Conservation (phyloP, 306 rosid genomes). For the Ziziphus jujuba region DNA sequence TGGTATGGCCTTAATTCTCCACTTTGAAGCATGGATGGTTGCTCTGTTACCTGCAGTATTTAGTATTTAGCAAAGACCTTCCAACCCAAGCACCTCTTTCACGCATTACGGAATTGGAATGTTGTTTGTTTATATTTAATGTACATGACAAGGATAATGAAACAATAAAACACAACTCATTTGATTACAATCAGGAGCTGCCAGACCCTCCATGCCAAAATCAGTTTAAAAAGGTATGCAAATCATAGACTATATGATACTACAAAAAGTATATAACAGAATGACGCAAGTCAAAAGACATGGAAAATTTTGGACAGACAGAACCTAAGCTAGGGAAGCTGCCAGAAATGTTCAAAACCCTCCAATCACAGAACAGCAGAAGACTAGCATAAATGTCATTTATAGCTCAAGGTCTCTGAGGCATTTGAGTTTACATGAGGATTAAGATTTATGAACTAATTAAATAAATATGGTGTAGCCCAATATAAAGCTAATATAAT, state of each 20-base stretch:
- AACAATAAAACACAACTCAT: background rate
- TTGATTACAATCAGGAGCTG: slow-evolving; percentile 2
- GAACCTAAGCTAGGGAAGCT: background rate
- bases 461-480: background rate
- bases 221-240: background rate
- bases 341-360: slow-evolving; percentile 5
- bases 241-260: background rate
- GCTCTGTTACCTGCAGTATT: slow-evolving; percentile 79
- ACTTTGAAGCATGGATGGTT: slow-evolving; percentile 90
- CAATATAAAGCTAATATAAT: background rate
- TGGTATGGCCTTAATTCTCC: slow-evolving; percentile 95
- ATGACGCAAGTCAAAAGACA: background rate
- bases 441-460: too few relatives aligned
- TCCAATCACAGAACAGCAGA: background rate
- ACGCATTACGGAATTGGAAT: slow-evolving; percentile 5
- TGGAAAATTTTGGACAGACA: background rate
- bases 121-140: background rate
- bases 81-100: slow-evolving; percentile 15
- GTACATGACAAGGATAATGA: background rate
- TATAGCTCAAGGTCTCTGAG: background rate
- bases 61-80: slow-evolving; percentile 17
- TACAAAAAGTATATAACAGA: background rate
- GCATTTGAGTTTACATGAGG: background rate
- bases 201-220: background rate
- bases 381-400: too few relatives aligned